Conservation (phyloP, 192 early-diverging fungal species). For the Coemansia sp. region DNA sequence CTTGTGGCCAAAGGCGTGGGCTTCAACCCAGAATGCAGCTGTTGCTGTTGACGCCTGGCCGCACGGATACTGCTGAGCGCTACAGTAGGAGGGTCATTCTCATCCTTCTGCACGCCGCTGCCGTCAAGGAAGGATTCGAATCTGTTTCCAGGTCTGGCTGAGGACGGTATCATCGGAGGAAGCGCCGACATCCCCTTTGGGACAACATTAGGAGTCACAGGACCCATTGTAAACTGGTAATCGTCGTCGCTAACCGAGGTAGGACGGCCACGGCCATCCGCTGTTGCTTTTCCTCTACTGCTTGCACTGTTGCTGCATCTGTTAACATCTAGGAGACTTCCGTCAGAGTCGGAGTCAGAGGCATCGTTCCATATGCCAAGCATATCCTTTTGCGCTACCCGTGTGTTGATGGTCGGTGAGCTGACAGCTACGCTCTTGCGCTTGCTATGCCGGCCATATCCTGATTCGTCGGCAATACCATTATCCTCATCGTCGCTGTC, state of each 20-base stretch:
- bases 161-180: conserved; percentile 27
- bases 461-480: conserved; percentile 20
- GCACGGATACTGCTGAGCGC: conserved; percentile 40
- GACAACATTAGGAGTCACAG: conserved; percentile 42
- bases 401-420: conserved; percentile 51
- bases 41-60: conserved; percentile 19
- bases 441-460: not conserved
- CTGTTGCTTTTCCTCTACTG: not conserved
- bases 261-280: not conserved
- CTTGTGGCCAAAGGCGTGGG: conserved; percentile 38
- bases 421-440: conserved; percentile 17
- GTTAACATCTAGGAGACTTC: conserved; percentile 12
- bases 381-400: conserved; percentile 44
- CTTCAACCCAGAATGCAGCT: not conserved
- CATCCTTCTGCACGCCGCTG: conserved; percentile 7
- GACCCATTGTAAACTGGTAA: conserved; percentile 56
- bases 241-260: conserved; percentile 25
- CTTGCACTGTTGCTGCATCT: not conserved
- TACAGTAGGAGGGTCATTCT: conserved; percentile 35
- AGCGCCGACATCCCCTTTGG: conserved; percentile 8
- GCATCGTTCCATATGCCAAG: conserved; percentile 47
- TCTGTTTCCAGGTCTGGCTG: conserved; percentile 11
- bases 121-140: conserved; percentile 12
- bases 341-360: conserved; percentile 29
- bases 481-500: conserved; percentile 20